These are phyloP conservation scores for Cucurbita moschata DNA, from an alignment of 306 rosid species.

Conservation along the genomic window DNA sequence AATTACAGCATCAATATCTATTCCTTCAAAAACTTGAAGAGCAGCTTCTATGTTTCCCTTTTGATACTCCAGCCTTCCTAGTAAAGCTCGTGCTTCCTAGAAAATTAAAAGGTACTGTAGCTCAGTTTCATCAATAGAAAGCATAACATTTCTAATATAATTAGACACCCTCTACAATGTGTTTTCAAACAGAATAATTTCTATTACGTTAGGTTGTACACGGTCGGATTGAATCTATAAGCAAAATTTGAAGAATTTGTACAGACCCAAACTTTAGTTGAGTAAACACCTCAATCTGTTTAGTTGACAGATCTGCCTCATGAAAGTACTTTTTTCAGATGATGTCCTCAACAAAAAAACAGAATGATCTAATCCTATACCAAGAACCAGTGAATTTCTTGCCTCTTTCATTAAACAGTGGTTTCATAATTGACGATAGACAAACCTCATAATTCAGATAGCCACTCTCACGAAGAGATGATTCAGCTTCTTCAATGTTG, in stretches of 20 bases:
- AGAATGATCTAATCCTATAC: background rate
- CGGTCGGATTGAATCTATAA: background rate
- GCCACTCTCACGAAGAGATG: constrained; percentile 87
- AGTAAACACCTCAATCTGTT: background rate
- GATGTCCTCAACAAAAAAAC: background rate
- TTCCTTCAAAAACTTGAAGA: constrained; percentile 92
- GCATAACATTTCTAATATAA: background rate
- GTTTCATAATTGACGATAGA: constrained; percentile 1
- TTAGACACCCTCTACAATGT: background rate
- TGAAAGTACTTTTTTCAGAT: background rate
- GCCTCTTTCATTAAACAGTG: background rate
- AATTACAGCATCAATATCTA: constrained; percentile 58
- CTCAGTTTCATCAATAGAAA: constrained; percentile 8
- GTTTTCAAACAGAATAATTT: background rate
- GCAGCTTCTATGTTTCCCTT: constrained; percentile 80
- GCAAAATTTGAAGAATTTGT: background rate
- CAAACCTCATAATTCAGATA: constrained; percentile 84
- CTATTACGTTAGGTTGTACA: background rate
- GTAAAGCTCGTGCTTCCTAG: constrained; percentile 90
- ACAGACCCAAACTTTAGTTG: background rate
- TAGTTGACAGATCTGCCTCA: background rate
- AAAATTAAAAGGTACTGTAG: constrained; percentile 4
- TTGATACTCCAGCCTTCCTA: constrained; percentile 91
- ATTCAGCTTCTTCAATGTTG: constrained; percentile 91
- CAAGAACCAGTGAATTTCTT: background rate